Base-by-base conservation (phyloP, 495 filamentous ascomycete species). In the Niebla homalea region DNA sequence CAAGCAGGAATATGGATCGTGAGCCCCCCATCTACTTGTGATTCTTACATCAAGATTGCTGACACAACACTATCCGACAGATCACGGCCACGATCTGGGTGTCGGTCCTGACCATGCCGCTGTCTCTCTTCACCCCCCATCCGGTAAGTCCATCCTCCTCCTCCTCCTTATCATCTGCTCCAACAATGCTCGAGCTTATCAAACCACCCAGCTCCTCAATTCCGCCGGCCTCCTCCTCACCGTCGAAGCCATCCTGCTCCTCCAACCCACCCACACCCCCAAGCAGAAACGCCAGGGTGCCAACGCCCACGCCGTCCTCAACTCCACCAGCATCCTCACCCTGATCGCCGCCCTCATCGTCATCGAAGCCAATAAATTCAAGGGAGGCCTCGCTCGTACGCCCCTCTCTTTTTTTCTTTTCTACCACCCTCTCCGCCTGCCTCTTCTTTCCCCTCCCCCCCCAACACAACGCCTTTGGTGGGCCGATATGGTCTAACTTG, bases 201-300 rank as follows among this genome's bases (percentile, higher is more conserved):
- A 43, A 32, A 22, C n/a, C 43, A 35, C 45, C 23, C 47, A 80
- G 63, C 77, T 95, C 41, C 78, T 93, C 49, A 89, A 90, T 60
- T 81, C 81, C 22, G 64, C 83, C 46, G 87, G 78, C 22, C 60
- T 90, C 21, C 71, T 93, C 49, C 67, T 87, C 36, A 71, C 87
- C 50, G 75, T 84, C 41, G 82, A 94, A 70, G 81, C 79, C 19
- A 80, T 87, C 58, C 80, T 97, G 35, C 67, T 94, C 60, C 77
- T 96, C 26, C 90, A 97, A 62, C 90, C 90, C 2, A 96, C 90
- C 7, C 73, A 84, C 52, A 87, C 84, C 0, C 67, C 81, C 2
- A 57, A 65, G 11, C 81, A 93, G 59, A 97, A 95, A 60, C 67
- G 68, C 15, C 59, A 71, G 16, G 90, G 88, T 23, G 83, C 85